Percentiles rank a stretch among this genome's conserved stretches.
These are phyloP conservation scores for Yarrowia alimentaria DNA, from an alignment of 805 yeast genomes.

Conservation along the genomic window DNA sequence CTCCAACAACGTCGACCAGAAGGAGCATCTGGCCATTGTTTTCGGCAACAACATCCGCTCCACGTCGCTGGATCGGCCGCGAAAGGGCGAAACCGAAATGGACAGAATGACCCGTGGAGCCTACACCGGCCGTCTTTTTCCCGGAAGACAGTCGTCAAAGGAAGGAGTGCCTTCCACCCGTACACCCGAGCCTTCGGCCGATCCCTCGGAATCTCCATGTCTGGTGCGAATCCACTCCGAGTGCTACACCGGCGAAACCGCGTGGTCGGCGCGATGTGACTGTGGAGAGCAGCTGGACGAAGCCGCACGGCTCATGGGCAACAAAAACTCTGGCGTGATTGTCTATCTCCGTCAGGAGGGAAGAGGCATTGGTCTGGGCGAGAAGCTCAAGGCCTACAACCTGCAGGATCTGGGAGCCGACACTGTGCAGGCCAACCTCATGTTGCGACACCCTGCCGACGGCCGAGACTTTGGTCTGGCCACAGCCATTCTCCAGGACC, in stretches of 20 bases:
- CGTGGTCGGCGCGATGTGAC: constrained; percentile 98
- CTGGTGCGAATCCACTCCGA: constrained; percentile 92
- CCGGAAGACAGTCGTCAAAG: constrained; percentile 70
- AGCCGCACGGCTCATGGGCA: constrained; percentile 91
- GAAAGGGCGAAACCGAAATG: constrained; percentile 74
- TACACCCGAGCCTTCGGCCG: constrained; percentile 22
- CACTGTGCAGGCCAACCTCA: constrained; percentile 91
- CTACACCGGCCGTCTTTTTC: constrained; percentile 82
- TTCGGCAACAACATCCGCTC: constrained; percentile 92
- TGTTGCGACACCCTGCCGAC: constrained; percentile 96
- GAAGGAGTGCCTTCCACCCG: constrained; percentile 30
- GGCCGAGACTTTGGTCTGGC: constrained; percentile 93
- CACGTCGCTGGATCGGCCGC: constrained; percentile 58
- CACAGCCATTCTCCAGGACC: constrained; percentile 83
- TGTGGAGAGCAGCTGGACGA: constrained; percentile 99
- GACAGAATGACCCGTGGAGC: constrained; percentile 99
- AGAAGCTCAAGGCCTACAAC: constrained; percentile 93
- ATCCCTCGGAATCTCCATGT: constrained; percentile 31
- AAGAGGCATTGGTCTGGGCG: constrained; percentile 97
- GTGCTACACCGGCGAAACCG: constrained; percentile 98
- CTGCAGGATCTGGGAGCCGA: constrained; percentile 98
- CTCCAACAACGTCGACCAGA: constrained; percentile 77
- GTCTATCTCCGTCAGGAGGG: constrained; percentile 98
- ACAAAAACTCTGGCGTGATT: constrained; percentile 84
- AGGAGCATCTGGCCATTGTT: constrained; percentile 95